Percentiles rank a stretch among this genome's conserved stretches.
These are phyloP conservation scores for Chalciporus pseudorubinellus DNA, from an alignment of 768 basidiomycete species.

Conservation along the genomic window DNA sequence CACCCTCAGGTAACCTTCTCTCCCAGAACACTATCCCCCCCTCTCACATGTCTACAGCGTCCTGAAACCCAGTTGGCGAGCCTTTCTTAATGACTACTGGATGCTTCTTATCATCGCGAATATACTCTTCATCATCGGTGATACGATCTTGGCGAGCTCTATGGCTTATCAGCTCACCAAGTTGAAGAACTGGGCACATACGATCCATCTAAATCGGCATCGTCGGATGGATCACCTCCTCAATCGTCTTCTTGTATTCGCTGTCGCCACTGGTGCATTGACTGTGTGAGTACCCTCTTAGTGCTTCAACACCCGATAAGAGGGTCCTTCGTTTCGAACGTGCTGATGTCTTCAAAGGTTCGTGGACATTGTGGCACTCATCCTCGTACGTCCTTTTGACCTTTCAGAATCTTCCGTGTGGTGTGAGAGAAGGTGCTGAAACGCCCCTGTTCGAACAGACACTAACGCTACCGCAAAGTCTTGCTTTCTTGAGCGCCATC, in stretches of 20 bases:
- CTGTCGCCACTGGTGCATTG: constrained; percentile 25
- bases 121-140: constrained; percentile 24
- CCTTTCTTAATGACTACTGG: not conserved
- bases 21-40: not conserved
- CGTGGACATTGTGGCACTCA: constrained; percentile 25
- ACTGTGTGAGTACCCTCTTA: constrained; percentile 18
- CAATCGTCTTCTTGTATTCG: constrained; percentile 23
- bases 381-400: constrained; percentile 14
- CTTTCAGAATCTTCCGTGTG: too few relatives aligned
- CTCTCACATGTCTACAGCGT: constrained; percentile 4
- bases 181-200: constrained; percentile 11
- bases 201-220: not conserved
- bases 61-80: constrained; percentile 7
- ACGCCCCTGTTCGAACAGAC: constrained; percentile 6
- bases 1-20: constrained; percentile 14
- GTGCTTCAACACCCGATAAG: too few relatives aligned
- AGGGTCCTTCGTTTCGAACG: not conserved
- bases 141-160: constrained; percentile 17
- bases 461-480: constrained; percentile 14
- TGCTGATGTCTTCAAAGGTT: constrained; percentile 11
- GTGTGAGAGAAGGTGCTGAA: not conserved
- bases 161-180: constrained; percentile 25
- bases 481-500: constrained; percentile 20
- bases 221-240: constrained; percentile 22
- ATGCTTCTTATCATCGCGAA: constrained; percentile 20